These are phyloP conservation scores for Trichoderma koningiopsis DNA, from an alignment of 2,329 filamentous ascomycete species.

Conservation along the genomic window DNA sequence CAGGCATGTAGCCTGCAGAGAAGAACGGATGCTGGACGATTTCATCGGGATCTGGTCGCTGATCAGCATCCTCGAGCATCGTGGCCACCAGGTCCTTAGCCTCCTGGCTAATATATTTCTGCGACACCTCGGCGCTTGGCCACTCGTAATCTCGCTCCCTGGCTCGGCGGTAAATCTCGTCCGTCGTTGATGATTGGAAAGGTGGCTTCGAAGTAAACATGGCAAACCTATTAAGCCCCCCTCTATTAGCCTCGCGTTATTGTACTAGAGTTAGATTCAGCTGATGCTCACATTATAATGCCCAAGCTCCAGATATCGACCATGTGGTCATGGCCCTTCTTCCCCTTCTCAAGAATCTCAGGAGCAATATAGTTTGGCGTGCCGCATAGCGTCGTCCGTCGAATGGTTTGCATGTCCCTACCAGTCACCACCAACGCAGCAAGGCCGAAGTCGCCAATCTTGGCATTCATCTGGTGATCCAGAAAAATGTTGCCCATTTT, in stretches of 20 bases:
- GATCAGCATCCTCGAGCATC: conserved; percentile 74
- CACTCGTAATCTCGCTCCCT: conserved; percentile 76
- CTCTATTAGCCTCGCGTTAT: not conserved
- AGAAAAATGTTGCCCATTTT: conserved; percentile 99
- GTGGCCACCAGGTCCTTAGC: conserved; percentile 77
- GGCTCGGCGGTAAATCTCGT: conserved; percentile 78
- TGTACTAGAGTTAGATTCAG: conserved; percentile 1
- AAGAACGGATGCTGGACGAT: conserved; percentile 84
- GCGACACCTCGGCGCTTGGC: conserved; percentile 66
- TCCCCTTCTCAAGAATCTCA: conserved; percentile 91
- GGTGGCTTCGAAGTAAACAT: conserved; percentile 96
- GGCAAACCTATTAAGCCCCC: conserved; percentile 68
- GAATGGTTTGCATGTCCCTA: conserved; percentile 80
- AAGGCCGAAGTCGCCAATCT: conserved; percentile 95
- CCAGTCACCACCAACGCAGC: conserved; percentile 90
- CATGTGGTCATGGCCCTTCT: conserved; percentile 94
- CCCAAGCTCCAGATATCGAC: conserved; percentile 98
- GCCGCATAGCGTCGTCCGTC: conserved; percentile 91
- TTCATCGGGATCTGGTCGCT: conserved; percentile 72
- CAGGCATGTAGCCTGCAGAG: conserved; percentile 72
- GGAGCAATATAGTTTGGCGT: conserved; percentile 98
- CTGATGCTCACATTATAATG: conserved; percentile 79
- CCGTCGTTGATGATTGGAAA: conserved; percentile 88
- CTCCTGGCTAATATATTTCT: conserved; percentile 72
- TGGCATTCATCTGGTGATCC: conserved; percentile 93